Base-by-base conservation (phyloP, 306 rosid species). In the Begonia masoniana region DNA sequence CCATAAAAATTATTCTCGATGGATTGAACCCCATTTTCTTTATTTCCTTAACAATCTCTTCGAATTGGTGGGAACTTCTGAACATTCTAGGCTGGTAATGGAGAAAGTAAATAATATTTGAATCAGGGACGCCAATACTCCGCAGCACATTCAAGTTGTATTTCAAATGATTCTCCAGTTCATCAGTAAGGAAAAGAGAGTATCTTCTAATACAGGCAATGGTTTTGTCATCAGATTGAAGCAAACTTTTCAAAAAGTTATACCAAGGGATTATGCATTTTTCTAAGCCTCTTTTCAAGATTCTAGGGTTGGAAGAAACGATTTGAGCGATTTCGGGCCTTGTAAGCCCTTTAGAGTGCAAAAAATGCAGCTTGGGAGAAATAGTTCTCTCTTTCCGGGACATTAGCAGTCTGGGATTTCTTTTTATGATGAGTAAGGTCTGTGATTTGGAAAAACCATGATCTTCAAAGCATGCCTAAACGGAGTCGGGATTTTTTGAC, bases 11-110 rank as follows among this genome's bases (percentile, higher is more conserved):
- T 2, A 48, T 0, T 51, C 58, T 57, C 5, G 17, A 36, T 51
- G 76, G 78, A 21, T 16, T 11, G 21, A 69, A 66, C 13, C 76
- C 74, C 62, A 77, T 31, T 41, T 60, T 48, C 49, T 13, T 61
- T 15, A 55, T 58, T 24, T 4, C 26, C 12, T 69, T 13, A n/a
- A 73, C 48, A 57, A 43, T 68, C 31, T 51, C 58, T 47, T 36
- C 43, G 5, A 45, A 12, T 57, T 35, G 26, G 10, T 50, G 45
- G 41, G 42, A 24, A 46, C 15, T 51, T 1, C 2, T 67, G 15
- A 48, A 47, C 14, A 42, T 0, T 16, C 23, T 12, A 3, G 39
- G 15, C 39, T 9, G 16, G 56, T 13, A 14, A 46, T n/a, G 2
- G n/a, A 31, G 26, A 24, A 51, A 17, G 43, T 49, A 15, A 35